Evolutionary conservation across 2,329 filamentous ascomycete genomes (phyloP).

Genomic region (Cladorrhinum sp.): DNA sequence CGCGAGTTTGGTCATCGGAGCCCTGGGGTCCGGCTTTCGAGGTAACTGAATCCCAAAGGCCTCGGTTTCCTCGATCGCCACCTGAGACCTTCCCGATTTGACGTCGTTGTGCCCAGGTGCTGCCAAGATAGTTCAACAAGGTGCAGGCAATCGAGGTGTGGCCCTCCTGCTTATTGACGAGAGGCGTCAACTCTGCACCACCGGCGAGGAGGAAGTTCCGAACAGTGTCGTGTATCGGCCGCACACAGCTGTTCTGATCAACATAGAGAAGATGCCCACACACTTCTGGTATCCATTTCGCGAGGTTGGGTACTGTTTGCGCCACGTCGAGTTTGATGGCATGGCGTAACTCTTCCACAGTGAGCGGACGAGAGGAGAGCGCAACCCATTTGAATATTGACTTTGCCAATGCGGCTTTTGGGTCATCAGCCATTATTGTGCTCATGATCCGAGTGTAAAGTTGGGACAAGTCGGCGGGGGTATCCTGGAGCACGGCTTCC

Average conservation of each 20-base stretch:
- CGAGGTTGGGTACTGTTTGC: constrained; percentile 29
- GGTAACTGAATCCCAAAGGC: too few relatives aligned
- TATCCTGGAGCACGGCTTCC: constrained; percentile 27
- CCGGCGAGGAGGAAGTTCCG: constrained; percentile 30
- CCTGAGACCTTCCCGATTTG: not conserved
- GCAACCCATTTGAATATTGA: constrained; percentile 37
- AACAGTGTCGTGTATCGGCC: constrained; percentile 33
- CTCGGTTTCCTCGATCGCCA: too few relatives aligned
- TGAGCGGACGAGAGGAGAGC: constrained; percentile 34
- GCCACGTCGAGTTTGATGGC: constrained; percentile 35
- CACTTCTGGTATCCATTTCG: constrained; percentile 28
- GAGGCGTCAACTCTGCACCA: constrained; percentile 15
- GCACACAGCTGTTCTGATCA: constrained; percentile 28
- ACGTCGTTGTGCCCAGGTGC: constrained; percentile 3
- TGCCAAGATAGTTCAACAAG: constrained; percentile 26
- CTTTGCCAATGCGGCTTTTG: constrained; percentile 27
- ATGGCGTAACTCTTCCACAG: constrained; percentile 33
- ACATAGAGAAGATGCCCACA: constrained; percentile 33
- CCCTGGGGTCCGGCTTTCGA: too few relatives aligned
- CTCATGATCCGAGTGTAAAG: constrained; percentile 28
- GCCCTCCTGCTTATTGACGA: constrained; percentile 19
- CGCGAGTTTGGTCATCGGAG: too few relatives aligned
- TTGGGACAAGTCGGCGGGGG: constrained; percentile 28
- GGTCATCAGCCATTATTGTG: constrained; percentile 24
- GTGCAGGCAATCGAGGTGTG: constrained; percentile 34